Evolutionary conservation across 176 grass and related monocot genomes (phyloP).

Genomic region (Oryza australiensis): DNA sequence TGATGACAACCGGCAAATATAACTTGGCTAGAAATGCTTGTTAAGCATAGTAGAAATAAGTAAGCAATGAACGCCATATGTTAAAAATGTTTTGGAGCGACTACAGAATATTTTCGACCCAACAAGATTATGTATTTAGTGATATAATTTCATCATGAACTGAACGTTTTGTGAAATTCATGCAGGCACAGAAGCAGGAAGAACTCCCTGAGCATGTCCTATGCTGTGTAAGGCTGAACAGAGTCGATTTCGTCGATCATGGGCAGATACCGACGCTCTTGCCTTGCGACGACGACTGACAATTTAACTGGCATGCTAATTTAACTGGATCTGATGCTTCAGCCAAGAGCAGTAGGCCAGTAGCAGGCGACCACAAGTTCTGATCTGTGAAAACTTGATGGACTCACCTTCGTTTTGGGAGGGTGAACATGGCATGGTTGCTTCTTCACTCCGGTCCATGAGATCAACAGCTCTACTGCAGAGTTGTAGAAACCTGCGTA

Average conservation of each 20-base stretch:
- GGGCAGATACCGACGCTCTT: constrained; percentile 87
- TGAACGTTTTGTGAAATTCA: constrained; percentile 32
- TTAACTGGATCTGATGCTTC: constrained; percentile 31
- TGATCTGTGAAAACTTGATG: constrained; percentile 26
- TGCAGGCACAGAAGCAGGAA: constrained; percentile 96
- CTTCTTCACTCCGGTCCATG: background rate
- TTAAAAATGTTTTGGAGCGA: background rate
- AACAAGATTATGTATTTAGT: background rate
- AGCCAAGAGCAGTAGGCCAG: background rate
- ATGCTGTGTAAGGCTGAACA: constrained; percentile 88
- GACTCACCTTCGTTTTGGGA: constrained; percentile 16
- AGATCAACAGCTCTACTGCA: background rate
- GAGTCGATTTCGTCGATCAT: constrained; percentile 65
- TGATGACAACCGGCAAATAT: background rate
- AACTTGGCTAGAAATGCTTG: background rate
- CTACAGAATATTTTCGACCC: background rate
- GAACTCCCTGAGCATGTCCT: constrained; percentile 93
- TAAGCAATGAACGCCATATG: background rate
- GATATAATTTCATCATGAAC: constrained; percentile 11
- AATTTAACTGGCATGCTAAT: background rate
- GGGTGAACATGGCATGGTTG: background rate
- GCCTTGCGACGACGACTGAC: constrained; percentile 59
- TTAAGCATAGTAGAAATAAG: background rate
- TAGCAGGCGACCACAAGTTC: constrained; percentile 4
- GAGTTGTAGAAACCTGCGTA: constrained; percentile 24